Evolutionary conservation across 1,284 basidiomycete species (phyloP).

Genomic region (Ustanciosporium gigantosporum): DNA sequence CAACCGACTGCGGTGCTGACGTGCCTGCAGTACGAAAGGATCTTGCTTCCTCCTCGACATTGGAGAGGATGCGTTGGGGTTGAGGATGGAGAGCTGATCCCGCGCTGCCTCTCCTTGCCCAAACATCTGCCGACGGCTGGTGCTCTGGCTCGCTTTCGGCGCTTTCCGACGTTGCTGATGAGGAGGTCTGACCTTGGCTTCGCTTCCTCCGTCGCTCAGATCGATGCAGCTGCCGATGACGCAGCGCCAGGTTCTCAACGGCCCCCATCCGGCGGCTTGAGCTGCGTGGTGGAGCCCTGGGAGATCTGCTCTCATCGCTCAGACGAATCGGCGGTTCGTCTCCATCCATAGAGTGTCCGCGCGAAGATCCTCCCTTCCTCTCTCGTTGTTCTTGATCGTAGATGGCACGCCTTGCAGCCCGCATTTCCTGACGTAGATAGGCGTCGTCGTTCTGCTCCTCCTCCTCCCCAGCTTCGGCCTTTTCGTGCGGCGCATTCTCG

Average conservation of each 20-base stretch:
- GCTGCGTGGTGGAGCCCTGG: not conserved
- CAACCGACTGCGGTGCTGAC: too few species aligned
- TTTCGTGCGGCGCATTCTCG: too few species aligned
- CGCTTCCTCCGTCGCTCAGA: slow-evolving; percentile 16
- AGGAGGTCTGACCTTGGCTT: slow-evolving; percentile 8
- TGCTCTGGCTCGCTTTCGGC: too few species aligned
- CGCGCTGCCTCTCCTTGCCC: not conserved
- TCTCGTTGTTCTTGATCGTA: slow-evolving; percentile 13
- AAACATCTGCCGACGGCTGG: too few species aligned
- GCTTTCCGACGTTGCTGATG: too few species aligned
- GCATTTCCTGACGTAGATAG: slow-evolving; percentile 13
- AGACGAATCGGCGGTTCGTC: slow-evolving; percentile 26
- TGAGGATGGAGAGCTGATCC: slow-evolving; percentile 1
- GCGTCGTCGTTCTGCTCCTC: slow-evolving; percentile 13
- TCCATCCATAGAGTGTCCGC: slow-evolving; percentile 1
- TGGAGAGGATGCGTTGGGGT: slow-evolving; percentile 18
- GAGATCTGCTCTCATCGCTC: slow-evolving; percentile 12
- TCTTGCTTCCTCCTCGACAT: slow-evolving; percentile 34
- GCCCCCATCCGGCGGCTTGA: slow-evolving; percentile 26
- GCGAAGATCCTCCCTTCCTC: not conserved
- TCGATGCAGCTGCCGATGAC: slow-evolving; percentile 20
- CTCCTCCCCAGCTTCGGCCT: not conserved
- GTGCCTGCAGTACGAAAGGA: too few species aligned
- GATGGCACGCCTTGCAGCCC: slow-evolving; percentile 16
- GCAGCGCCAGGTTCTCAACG: slow-evolving; percentile 35